Evolutionary conservation across 768 basidiomycete species (phyloP).

Genomic region (Boletus tomentosulus): DNA sequence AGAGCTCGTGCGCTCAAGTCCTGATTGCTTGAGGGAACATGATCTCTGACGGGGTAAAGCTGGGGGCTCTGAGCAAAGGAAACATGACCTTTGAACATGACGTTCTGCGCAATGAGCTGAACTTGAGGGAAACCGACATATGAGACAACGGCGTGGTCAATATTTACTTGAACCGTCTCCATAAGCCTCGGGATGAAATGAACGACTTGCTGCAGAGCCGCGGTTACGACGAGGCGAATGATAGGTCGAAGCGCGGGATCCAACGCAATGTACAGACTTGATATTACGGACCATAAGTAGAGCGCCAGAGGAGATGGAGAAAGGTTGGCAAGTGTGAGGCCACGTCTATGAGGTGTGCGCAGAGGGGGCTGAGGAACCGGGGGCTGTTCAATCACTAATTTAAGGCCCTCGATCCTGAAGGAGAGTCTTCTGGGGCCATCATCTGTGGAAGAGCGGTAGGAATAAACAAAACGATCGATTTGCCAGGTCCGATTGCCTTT

Average conservation of each 20-base stretch:
- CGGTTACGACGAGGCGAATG: conserved; percentile 52
- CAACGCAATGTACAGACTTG: conserved; percentile 38
- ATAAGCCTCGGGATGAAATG: conserved; percentile 64
- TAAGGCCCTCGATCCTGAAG: conserved; percentile 59
- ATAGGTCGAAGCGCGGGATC: conserved; percentile 63
- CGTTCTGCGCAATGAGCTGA: conserved; percentile 46
- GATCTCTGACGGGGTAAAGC: conserved; percentile 8
- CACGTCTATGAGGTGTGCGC: conserved; percentile 33
- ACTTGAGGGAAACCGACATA: conserved; percentile 50
- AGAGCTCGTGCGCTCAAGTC: conserved; percentile 35
- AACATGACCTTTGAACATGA: conserved; percentile 51
- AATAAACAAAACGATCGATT: conserved; percentile 62
- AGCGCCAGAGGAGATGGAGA: conserved; percentile 35
- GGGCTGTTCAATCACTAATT: conserved; percentile 41
- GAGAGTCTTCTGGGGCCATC: conserved; percentile 52
- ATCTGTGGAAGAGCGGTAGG: conserved; percentile 50
- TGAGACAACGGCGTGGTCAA: conserved; percentile 51
- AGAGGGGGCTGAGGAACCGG: conserved; percentile 14
- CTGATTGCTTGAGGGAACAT: conserved; percentile 12
- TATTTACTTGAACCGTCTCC: conserved; percentile 63
- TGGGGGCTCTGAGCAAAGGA: conserved; percentile 50
- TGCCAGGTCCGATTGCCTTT: conserved; percentile 50
- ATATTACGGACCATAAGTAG: conserved; percentile 30
- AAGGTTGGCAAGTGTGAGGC: conserved; percentile 40
- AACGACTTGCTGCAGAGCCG: conserved; percentile 54